phyloP scores from a whole-genome alignment of 306 rosid species.

The Quercus agrifolia region DNA sequence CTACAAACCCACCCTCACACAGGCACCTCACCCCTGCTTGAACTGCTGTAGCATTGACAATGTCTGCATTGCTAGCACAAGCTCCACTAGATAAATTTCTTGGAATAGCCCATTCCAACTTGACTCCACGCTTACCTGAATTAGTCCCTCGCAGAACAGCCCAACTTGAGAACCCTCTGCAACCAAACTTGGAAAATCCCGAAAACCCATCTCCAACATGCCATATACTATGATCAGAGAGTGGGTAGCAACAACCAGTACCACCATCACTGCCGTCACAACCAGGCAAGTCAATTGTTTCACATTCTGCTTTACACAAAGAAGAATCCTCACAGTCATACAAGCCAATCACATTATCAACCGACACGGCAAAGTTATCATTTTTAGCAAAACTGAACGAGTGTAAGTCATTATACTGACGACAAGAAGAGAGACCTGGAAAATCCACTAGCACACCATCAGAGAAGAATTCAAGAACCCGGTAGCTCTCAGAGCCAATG shows the following conservation, averaged over 20 bases:
- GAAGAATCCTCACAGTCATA: slow-evolving; percentile 97
- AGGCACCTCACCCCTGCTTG: slow-evolving; percentile 57
- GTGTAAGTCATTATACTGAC: slow-evolving; percentile 77
- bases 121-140: slow-evolving; percentile 75
- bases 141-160: slow-evolving; percentile 53
- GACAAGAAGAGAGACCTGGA: slow-evolving; percentile 58
- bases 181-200: slow-evolving; percentile 68
- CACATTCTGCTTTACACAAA: slow-evolving; percentile 74
- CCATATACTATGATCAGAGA: slow-evolving; percentile 81
- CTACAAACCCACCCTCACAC: slow-evolving; percentile 70
- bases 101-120: slow-evolving; percentile 88
- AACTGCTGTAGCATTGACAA: slow-evolving; percentile 60
- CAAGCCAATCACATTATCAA: slow-evolving; percentile 72
- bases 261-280: slow-evolving; percentile 57
- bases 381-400: slow-evolving; percentile 47
- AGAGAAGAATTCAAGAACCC: slow-evolving; percentile 63
- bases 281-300: slow-evolving; percentile 54
- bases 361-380: slow-evolving; percentile 56
- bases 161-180: slow-evolving; percentile 97
- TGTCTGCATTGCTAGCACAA: slow-evolving; percentile 58
- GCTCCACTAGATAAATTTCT: slow-evolving; percentile 41
- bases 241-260: slow-evolving; percentile 83
- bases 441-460: slow-evolving; percentile 75
- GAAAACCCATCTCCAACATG: slow-evolving; percentile 62
- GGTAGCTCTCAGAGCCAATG: slow-evolving; percentile 42